A percentile compares a stretch with the other conserved stretches of the same genome.
Evolutionary conservation across 257 asterid genomes (phyloP).

Genomic region (Capsicum chinense): DNA sequence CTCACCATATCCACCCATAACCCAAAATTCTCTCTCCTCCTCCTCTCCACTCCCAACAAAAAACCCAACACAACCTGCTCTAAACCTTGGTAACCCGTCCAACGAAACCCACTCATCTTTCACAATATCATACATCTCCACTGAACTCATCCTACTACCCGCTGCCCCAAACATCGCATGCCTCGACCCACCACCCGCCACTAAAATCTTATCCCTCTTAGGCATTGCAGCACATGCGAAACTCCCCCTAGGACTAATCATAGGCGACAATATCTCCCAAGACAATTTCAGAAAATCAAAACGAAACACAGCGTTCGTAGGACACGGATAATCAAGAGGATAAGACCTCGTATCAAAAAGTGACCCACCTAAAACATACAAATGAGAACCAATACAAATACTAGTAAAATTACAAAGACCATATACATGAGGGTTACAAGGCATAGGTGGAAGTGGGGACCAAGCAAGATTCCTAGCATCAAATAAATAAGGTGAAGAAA

Average conservation of each 20-base stretch:
- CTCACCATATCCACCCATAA: slow-evolving; percentile 96
- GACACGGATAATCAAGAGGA: slow-evolving; percentile 80
- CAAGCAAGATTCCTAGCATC: slow-evolving; percentile 74
- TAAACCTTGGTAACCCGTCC: slow-evolving; percentile 91
- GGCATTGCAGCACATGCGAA: slow-evolving; percentile 82
- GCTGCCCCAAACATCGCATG: slow-evolving; percentile 91
- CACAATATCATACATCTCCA: slow-evolving; percentile 87
- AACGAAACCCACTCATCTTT: slow-evolving; percentile 82
- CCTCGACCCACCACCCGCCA: slow-evolving; percentile 94
- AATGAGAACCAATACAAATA: slow-evolving; percentile 60
- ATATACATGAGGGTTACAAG: slow-evolving; percentile 85
- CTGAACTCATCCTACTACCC: slow-evolving; percentile 90
- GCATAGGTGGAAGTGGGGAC: slow-evolving; percentile 82
- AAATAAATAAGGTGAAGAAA: slow-evolving; percentile 68
- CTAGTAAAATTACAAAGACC: slow-evolving; percentile 83
- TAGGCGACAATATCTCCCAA: slow-evolving; percentile 75
- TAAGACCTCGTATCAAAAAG: slow-evolving; percentile 78
- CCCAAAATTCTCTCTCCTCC: slow-evolving; percentile 81
- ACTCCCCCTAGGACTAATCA: slow-evolving; percentile 91
- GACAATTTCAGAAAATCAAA: slow-evolving; percentile 56
- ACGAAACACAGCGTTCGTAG: slow-evolving; percentile 64
- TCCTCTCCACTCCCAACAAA: slow-evolving; percentile 52
- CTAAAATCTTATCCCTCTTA: slow-evolving; percentile 62
- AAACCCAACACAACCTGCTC: slow-evolving; percentile 95
- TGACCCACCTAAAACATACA: slow-evolving; percentile 91